Base-by-base conservation (phyloP, 2,329 filamentous ascomycete species). In the Exophiala oligosperma region DNA sequence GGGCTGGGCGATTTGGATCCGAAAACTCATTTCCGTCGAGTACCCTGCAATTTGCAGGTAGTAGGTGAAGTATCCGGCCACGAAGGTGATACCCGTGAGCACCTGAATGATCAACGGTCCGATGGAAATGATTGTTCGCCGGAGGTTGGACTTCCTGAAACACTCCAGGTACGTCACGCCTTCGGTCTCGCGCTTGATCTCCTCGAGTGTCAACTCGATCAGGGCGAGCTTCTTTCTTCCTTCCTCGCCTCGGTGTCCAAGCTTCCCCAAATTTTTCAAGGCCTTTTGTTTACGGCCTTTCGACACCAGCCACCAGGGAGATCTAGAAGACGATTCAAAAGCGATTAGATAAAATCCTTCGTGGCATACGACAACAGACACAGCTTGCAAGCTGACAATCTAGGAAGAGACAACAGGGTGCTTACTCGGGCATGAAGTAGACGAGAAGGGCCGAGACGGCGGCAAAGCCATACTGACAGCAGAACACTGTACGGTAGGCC, bases 21-120 rank as follows among this genome's bases (percentile, higher is more conserved):
- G 71, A 67, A 77, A 77, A 51, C 69, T 72, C 56, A 67, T 69
- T 2, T 60, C 51, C 0, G 71, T 72, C 43, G 67, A 69, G 60
- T 73, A 77, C 7, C 76, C 76, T 8, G 76, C 75, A 2, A 78
- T 66, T 57, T 79, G 72, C 49, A 73, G 67, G 62, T 77, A 78
- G 64, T 78, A 78, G 2, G 75, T 77, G n/a, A 67, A 66, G 59
- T 78, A 78, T 5, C 66, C 63, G 1, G 71, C 65, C 1, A 71
- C 66, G 26, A 77, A 77, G 24, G 68, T 61, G 26, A 74, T 68
- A 6, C 74, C 75, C 2, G 66, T 67, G 2, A 76, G 63, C 1
- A 67, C 64, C 57, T 76, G 72, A 47, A 76, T 73, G 37, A 63
- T 68, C 4, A 76, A 61, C 4, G 74, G 73, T 3, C 68, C 65